Evolutionary conservation across 257 asterid genomes (phyloP).

Genomic region (Verbascum thapsus): DNA sequence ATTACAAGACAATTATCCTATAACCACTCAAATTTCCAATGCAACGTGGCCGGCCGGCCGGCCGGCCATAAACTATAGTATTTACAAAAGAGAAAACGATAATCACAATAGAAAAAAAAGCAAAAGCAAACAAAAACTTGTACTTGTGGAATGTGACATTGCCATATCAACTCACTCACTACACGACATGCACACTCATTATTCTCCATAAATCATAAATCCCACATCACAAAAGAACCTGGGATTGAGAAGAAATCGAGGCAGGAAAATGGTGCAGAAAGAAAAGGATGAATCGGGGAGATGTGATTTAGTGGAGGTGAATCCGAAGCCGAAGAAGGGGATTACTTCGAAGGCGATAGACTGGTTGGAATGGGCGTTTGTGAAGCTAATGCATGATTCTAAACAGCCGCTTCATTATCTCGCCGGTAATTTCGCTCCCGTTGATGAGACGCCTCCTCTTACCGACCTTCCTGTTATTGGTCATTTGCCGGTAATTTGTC

Average conservation of each 20-base stretch:
- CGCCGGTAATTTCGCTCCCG: constrained; percentile 81
- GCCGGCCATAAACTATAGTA: too few relatives aligned
- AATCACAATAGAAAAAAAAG: too few relatives aligned
- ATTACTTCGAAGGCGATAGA: constrained; percentile 64
- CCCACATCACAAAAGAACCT: too few relatives aligned
- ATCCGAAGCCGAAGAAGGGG: constrained; percentile 73
- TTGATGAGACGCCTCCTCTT: constrained; percentile 84
- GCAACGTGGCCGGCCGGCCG: too few relatives aligned
- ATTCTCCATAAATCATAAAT: too few relatives aligned
- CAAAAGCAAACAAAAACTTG: too few relatives aligned
- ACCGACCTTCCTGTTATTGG: constrained; percentile 68
- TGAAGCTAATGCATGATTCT: constrained; percentile 70
- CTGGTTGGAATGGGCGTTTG: constrained; percentile 70
- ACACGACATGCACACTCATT: too few relatives aligned
- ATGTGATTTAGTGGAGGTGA: constrained; percentile 55
- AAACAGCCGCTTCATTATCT: constrained; percentile 72
- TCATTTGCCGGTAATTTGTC: constrained; percentile 70
- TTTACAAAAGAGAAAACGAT: too few relatives aligned
- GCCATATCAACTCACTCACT: background rate
- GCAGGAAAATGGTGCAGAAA: constrained; percentile 42
- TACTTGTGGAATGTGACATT: too few relatives aligned
- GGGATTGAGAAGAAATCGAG: background rate
- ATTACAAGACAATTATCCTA: too few relatives aligned
- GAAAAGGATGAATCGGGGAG: constrained; percentile 45
- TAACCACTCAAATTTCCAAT: too few relatives aligned